Evolutionary conservation across 495 filamentous ascomycete species (phyloP), one percentile per base, ranked within the genome.

Genomic region (Aspergillus conjunctus): DNA sequence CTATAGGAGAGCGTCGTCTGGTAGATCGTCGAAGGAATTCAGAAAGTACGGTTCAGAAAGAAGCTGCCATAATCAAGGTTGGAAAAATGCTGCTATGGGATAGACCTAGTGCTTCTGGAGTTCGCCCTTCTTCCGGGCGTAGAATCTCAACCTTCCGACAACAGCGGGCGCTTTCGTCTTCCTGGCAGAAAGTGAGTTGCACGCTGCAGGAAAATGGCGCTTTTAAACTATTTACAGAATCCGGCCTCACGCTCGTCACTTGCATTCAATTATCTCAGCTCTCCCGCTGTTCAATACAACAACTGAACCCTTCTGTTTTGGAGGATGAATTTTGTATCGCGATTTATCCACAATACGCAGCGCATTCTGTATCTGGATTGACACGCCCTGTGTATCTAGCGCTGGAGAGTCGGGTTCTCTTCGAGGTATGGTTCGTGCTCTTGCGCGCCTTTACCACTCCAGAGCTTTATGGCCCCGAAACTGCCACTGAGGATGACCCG

Each of bases 391-490:
- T 91, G 34, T 98, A 97, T 73, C 83, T 99, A 26, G 86, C 89
- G 15, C 73, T 98, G 15, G 95, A 98, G 63, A 92, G 86, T 18
- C 83, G 95, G 18, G 88, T 96, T 1, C 77, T 94, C 7, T 96
- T 94, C 68, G 94, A 99, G 67, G 95, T 96, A 12, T 98, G 94
- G 95, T 93, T 96, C 69, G 94, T 96, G 8, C 81, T 99, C 26
- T 69, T 99, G 26, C 85, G 93, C 60, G 92, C 94, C 1, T 98
- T 97, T 68, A 91, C 94, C 1, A 90, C 95, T 51, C 95, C 95
- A 9, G 93, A 98, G 68, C 80, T 99, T 32, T 98, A 96, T 65
- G 89, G 89, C 3, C 83, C 84, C 12, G 74, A 80, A 53, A 66
- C 65, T 7, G 56, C 68, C 10, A 58, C 70, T 44, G 64, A 67